Base-by-base conservation (phyloP, 2,329 filamentous ascomycete species). In the Madurella mycetomatis region DNA sequence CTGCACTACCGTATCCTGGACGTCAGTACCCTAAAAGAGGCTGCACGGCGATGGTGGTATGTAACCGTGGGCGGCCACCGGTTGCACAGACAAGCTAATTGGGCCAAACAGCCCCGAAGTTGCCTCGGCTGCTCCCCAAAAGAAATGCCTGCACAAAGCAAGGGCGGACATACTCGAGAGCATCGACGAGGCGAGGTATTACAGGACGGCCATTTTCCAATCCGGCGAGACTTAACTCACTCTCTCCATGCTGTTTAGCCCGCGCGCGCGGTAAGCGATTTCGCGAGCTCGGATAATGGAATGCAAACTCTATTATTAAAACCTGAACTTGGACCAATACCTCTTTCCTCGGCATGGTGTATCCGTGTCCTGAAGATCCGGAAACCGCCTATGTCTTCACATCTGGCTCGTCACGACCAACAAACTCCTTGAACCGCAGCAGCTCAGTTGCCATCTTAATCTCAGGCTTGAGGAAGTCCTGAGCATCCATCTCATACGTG, bases 161-260 rank as follows among this genome's bases (percentile, higher is more conserved):
- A 84, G 81, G 64, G 84, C 90, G 52, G 94, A 99, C 70, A 96
- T 99, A 54, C 71, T 96, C 57, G 94, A 99, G 75, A 97, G 92
- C 71, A 96, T 99, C 59, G 86, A 82, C 53, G 94, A 99, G 75
- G 92, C 92, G 51, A 83, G 76, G 65, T 96, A 88, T 68, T 97
- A 96, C 71, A 62, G 51, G 49, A 45, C 54, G 45, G 56, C 56
- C 17, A 56, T 67, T 32, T 69, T 69, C 41, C 54, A 63, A 42
- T 15, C 46, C 11, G 30, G 47, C 12, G 13, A 30, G 31, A 5
- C 31, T n/a, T 58, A 42, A 57, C 18, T 9, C 5, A 7, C 17
- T 15, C 17, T 4, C 19, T 18, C 9, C 31, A 39, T n/a, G 7
- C 39, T 2, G 25, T 9, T 2, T 37, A 11, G 34, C 34, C 34